A percentile compares a stretch with the other conserved stretches of the same genome.
Conservation (phyloP, 2,329 filamentous ascomycete species). For the Fusarium sp. region DNA sequence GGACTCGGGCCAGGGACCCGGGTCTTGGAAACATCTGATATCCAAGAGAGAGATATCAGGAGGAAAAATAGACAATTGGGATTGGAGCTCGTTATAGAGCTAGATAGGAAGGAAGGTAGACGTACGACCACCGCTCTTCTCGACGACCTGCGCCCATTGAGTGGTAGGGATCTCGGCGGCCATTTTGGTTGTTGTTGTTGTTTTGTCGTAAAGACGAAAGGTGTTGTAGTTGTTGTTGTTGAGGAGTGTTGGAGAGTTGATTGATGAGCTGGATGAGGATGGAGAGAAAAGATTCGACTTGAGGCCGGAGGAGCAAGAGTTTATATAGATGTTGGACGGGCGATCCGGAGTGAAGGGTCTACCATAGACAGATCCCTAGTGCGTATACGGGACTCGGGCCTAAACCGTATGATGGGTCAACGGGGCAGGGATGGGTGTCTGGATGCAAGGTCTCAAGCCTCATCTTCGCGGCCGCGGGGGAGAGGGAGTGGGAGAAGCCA, state of each 20-base stretch:
- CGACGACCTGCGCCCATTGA: conserved; percentile 93
- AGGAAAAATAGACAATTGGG: conserved; percentile 13
- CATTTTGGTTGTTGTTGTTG: conserved; percentile 43
- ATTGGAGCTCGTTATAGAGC: not conserved
- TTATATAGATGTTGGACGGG: conserved; percentile 44
- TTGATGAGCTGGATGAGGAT: conserved; percentile 47
- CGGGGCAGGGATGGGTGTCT: conserved; percentile 38
- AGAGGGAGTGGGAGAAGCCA: conserved; percentile 34
- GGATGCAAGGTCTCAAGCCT: conserved; percentile 39
- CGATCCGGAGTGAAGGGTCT: conserved; percentile 34
- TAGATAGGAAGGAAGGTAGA: conserved; percentile 27
- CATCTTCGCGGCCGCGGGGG: conserved; percentile 42
- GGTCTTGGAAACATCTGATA: conserved; percentile 10
- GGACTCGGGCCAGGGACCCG: conserved; percentile 20
- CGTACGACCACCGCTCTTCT: conserved; percentile 80
- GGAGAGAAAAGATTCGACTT: conserved; percentile 35
- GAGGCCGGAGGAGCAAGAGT: conserved; percentile 40
- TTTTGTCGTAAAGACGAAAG: conserved; percentile 38
- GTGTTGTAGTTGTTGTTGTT: conserved; percentile 23
- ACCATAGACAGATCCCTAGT: conserved; percentile 11
- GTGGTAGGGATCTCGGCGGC: conserved; percentile 73
- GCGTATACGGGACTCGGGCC: conserved; percentile 37
- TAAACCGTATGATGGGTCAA: conserved; percentile 44
- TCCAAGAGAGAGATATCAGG: conserved; percentile 18
- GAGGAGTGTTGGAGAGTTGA: conserved; percentile 36